Conservation (phyloP, 371 early-diverging fungal species). For the Phascolomyces articulosus region DNA sequence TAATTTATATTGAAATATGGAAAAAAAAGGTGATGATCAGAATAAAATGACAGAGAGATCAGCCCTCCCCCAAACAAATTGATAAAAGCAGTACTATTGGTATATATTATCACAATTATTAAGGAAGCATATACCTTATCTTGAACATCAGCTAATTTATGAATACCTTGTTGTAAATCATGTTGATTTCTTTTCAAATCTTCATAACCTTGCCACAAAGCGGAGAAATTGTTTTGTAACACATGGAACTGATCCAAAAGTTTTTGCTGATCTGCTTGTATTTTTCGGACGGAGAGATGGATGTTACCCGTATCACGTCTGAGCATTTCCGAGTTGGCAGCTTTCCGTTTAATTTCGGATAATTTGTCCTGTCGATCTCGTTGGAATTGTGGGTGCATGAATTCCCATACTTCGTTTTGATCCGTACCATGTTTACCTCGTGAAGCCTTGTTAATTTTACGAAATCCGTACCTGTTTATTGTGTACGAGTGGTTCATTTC, state of each 20-base stretch:
- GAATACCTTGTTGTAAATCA: conserved; percentile 57
- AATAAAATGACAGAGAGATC: too few relatives aligned
- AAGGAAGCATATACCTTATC: neutral
- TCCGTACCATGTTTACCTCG: conserved; percentile 76
- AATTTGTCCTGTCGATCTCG: conserved; percentile 78
- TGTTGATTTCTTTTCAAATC: conserved; percentile 62
- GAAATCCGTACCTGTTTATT: conserved; percentile 76
- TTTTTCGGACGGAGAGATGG: conserved; percentile 67
- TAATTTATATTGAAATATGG: too few relatives aligned
- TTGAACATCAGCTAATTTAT: neutral
- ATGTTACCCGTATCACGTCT: conserved; percentile 77
- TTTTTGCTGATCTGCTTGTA: conserved; percentile 53
- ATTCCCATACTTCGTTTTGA: conserved; percentile 92
- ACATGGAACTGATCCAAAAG: conserved; percentile 42
- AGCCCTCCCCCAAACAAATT: too few relatives aligned
- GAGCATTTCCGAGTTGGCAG: conserved; percentile 73
- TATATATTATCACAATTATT: neutral
- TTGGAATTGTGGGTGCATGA: conserved; percentile 83
- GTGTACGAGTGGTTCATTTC: neutral
- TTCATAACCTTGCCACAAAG: conserved; percentile 65
- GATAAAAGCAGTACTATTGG: too few relatives aligned
- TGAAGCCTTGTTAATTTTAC: conserved; percentile 86
- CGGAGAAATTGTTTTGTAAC: conserved; percentile 69
- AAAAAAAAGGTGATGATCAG: too few relatives aligned
- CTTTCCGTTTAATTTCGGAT: conserved; percentile 84